Evolutionary conservation across 768 basidiomycete species (phyloP).

Genomic region (Punctularia strigosozonata): DNA sequence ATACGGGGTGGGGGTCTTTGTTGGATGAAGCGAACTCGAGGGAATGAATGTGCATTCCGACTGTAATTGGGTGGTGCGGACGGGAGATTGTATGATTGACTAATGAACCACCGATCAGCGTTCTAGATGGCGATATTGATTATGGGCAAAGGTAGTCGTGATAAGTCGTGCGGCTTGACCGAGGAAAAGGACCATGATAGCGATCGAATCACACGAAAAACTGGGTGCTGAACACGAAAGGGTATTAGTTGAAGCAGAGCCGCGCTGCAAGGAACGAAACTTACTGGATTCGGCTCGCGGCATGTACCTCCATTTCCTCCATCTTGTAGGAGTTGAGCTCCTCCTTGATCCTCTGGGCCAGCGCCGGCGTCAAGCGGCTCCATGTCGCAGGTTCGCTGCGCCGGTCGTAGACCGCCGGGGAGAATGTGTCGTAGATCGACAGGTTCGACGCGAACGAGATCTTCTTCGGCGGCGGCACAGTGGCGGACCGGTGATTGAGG

Average conservation of each 20-base stretch:
- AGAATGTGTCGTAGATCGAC: slow-evolving; percentile 96
- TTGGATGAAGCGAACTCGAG: slow-evolving; percentile 4
- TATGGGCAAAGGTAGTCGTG: slow-evolving; percentile 1
- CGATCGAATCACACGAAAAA: slow-evolving; percentile 61
- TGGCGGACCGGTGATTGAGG: slow-evolving; percentile 61
- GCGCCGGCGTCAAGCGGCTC: slow-evolving; percentile 87
- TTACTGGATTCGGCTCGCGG: slow-evolving; percentile 81
- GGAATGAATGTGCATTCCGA: neutral
- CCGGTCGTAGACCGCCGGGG: slow-evolving; percentile 82
- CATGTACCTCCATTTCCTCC: slow-evolving; percentile 99
- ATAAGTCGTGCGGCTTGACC: slow-evolving; percentile 12
- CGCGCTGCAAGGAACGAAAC: slow-evolving; percentile 21
- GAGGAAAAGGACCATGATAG: slow-evolving; percentile 12
- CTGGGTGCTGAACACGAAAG: slow-evolving; percentile 47
- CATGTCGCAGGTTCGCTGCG: slow-evolving; percentile 94
- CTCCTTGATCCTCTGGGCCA: slow-evolving; percentile 96
- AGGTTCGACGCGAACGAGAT: slow-evolving; percentile 86
- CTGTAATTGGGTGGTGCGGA: neutral
- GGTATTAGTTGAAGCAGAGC: slow-evolving; percentile 4
- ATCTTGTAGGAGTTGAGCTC: slow-evolving; percentile 98
- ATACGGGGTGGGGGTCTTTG: neutral
- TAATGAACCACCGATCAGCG: neutral
- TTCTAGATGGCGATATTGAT: slow-evolving; percentile 4
- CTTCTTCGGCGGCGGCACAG: slow-evolving; percentile 51
- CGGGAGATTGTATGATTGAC: neutral